Base-by-base conservation (phyloP, 2,329 filamentous ascomycete genomes). In the Alternaria brassicae region DNA sequence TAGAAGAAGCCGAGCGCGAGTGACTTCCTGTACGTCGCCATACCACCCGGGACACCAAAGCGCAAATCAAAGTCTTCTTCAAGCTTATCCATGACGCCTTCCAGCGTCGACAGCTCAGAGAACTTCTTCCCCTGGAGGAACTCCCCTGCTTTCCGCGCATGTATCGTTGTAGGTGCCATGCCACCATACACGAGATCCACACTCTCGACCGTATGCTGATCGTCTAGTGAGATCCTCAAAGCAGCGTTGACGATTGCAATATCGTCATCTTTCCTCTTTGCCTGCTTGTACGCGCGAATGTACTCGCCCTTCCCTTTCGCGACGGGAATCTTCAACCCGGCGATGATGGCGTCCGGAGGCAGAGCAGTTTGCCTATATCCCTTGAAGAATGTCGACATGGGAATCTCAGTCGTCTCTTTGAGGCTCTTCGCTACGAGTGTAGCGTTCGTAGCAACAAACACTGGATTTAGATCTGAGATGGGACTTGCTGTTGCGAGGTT, bases 251-350 rank as follows among this genome's bases (percentile, higher is more conserved):
- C 95, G 69, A 99, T 98, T 2, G 95, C 95, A 74, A 99, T 98
- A 74, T 99, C 95, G 71, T 99, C 95, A 70, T 99, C 95, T 75
- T 98, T 98, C 66, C 95, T 84, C 82, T 99, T 99, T 0, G 95
- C 88, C 77, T 98, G 94, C 79, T 99, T 99, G 79, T 97, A 98
- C 1, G 94, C 89, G 41, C 91, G 86, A 75, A 97, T 90, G 73
- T 89, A 92, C 74, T 98, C 95, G 3, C 91, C 89, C 70, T 89
- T 90, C 53, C 88, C 84, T 3, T 83, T 83, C 0, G 91, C 90
- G 3, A 91, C 81, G 0, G 95, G 95, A 42, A 99, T 92, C n/a
- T 90, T 87, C 63, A 99, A 89, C 40, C 89, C 89, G 1, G 92
- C 88, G 60, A 99, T 94, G 63, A 98, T 87, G 1, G 92, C 92